A percentile compares a stretch with the other conserved stretches of the same genome.
Conservation (phyloP, 345 rosid species). For the Laguncularia racemosa region DNA sequence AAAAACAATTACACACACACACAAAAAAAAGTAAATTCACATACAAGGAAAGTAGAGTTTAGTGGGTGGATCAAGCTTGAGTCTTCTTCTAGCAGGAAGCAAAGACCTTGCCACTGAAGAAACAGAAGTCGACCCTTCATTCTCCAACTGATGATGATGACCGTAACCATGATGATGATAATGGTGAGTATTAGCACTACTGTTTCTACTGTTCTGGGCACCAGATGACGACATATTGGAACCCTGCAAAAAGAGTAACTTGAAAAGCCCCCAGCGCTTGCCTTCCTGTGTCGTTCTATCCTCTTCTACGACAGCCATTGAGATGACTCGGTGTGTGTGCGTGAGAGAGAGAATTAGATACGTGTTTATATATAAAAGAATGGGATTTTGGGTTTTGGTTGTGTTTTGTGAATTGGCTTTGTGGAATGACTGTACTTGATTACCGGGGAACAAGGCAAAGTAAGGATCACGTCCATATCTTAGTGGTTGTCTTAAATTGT, state of each 20-base stretch:
- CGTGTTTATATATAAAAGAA: not conserved
- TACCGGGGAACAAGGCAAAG: slow-evolving; percentile 5
- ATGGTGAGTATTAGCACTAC: not conserved
- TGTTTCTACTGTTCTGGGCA: not conserved
- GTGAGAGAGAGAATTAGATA: slow-evolving; percentile 1
- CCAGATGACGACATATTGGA: slow-evolving; percentile 24
- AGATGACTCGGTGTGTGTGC: slow-evolving; percentile 9
- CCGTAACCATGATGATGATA: slow-evolving; percentile 1
- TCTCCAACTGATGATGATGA: slow-evolving; percentile 31
- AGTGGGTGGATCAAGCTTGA: slow-evolving; percentile 83
- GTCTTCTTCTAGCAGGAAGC: slow-evolving; percentile 65
- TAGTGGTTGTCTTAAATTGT: not conserved
- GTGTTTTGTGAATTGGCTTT: not conserved
- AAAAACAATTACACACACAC: not conserved
- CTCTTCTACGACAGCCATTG: slow-evolving; percentile 72
- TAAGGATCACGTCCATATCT: too few relatives aligned
- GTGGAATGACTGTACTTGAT: slow-evolving; percentile 1
- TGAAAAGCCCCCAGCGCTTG: slow-evolving; percentile 78
- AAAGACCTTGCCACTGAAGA: slow-evolving; percentile 79
- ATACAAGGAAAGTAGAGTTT: slow-evolving; percentile 91
- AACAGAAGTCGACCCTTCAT: slow-evolving; percentile 47
- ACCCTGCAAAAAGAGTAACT: slow-evolving; percentile 58
- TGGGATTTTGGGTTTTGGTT: slow-evolving; percentile 4
- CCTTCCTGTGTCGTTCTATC: slow-evolving; percentile 39
- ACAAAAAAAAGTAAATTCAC: slow-evolving; percentile 7